Base-by-base conservation (phyloP, 1,284 basidiomycete species). In the Cryptococcus sp. region DNA sequence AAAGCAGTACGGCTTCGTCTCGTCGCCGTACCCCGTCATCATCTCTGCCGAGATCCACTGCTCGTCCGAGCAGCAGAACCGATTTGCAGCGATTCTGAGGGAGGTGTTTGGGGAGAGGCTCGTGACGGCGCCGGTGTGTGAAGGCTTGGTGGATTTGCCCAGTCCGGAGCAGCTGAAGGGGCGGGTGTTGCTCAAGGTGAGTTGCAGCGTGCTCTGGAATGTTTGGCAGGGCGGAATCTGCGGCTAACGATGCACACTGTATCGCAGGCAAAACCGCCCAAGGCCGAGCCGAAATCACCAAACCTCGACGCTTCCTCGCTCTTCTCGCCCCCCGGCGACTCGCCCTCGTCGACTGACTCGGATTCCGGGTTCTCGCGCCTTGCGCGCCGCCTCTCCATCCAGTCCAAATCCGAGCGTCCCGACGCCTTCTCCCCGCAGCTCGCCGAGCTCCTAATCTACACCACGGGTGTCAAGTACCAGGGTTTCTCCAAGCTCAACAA, bases 11-110 rank as follows among this genome's bases (percentile, higher is more conserved):
- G 94, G 91, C 0, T 98, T 98, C 70, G 85, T 91, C 38, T 83
- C 89, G 0, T 96, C 92, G 2, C 90, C 92, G 0, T 98, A 94
- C 72, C 95, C 95, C 0, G 81, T 99, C 66, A 89, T 98, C 71
- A 87, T 99, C 61, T 96, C 91, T 11, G 87, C 93, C 18, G 95
- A 99, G 78, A 84, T 97, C 1, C 94, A 97, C 69, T 96, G 91
- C 73, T 81, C 84, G 0, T 67, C 91, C 3, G 75, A 82, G 20
- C 91, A 96, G 75, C 95, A 98, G 74, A 88, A 89, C 48, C 81
- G 82, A 70, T 82, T 98, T 28, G 92, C 87, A 0, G 71, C 79
- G 1, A 90, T 95, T 60, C 86, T 98, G 82, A 80, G 75, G 15
- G 83, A 87, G 36, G 85, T 84, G 1, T 90, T 98, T 65, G 91